phyloP scores from a whole-genome alignment of 345 rosid genomes.

The Hibiscus syriacus region DNA sequence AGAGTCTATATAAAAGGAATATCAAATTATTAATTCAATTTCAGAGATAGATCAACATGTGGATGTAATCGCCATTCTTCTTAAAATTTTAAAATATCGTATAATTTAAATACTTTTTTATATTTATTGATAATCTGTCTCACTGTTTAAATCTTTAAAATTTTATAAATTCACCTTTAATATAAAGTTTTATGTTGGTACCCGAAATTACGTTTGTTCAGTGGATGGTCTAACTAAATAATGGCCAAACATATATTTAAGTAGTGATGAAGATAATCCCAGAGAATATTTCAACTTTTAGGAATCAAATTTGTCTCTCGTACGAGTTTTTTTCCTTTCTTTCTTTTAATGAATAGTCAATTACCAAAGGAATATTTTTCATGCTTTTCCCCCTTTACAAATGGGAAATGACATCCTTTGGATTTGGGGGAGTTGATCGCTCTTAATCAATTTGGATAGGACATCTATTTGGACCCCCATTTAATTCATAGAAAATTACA shows the following conservation, averaged over 20 bases:
- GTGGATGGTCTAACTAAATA: too few species aligned
- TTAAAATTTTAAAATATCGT: too few species aligned
- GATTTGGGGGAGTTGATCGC: not conserved
- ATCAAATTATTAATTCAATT: too few species aligned
- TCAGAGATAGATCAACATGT: too few species aligned
- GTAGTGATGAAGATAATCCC: not conserved
- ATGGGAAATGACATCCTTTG: conserved; percentile 1
- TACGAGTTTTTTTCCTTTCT: not conserved
- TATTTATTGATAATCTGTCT: too few species aligned
- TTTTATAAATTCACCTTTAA: too few species aligned
- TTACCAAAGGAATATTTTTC: not conserved
- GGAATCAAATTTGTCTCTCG: not conserved
- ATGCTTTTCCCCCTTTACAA: not conserved
- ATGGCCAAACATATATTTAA: not conserved
- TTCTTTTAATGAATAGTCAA: not conserved
- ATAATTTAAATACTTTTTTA: too few species aligned
- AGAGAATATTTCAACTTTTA: not conserved
- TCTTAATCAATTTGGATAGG: not conserved
- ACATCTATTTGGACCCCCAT: conserved; percentile 13
- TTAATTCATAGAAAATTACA: not conserved
- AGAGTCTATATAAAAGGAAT: too few species aligned
- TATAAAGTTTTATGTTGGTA: too few species aligned
- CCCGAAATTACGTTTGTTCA: too few species aligned
- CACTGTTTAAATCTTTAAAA: too few species aligned
- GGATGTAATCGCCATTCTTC: too few species aligned